phyloP scores from a whole-genome alignment of 225 moss, liverwort and hornwort genomes.

The Asterella californica region DNA sequence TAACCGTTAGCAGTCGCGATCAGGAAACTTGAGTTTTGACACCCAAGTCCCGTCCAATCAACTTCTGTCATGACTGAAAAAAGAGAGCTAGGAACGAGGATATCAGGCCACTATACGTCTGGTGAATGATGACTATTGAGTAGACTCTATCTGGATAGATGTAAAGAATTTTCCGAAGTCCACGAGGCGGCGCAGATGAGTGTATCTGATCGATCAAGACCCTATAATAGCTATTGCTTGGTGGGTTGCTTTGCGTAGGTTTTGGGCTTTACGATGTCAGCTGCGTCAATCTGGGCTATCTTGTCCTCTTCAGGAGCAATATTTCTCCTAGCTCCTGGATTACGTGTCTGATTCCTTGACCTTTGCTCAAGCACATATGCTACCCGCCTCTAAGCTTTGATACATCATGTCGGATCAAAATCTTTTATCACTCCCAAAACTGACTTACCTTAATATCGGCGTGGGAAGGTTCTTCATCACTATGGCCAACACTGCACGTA shows the following conservation, averaged over 20 bases:
- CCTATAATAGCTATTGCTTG: not conserved
- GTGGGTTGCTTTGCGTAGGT: not conserved
- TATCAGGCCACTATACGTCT: no score
- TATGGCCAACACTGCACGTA: conserved; percentile 82
- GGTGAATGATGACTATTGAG: no score
- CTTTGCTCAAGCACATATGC: not conserved
- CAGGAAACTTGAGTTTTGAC: not conserved
- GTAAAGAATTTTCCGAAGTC: not conserved
- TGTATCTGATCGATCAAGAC: not conserved
- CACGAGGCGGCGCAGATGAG: not conserved
- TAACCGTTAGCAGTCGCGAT: not conserved
- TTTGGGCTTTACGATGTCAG: not conserved
- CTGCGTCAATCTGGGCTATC: not conserved
- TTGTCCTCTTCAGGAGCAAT: not conserved
- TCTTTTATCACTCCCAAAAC: not conserved
- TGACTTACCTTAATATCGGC: conserved; percentile 72
- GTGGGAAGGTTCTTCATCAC: conserved; percentile 78
- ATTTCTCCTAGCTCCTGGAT: not conserved
- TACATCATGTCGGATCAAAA: not conserved
- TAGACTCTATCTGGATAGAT: not conserved
- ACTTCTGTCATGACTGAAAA: not conserved
- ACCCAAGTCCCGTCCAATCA: not conserved
- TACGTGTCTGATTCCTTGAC: not conserved
- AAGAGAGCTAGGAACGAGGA: not conserved
- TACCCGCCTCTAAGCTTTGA: not conserved